A percentile compares a stretch with the other conserved stretches of the same genome.
Evolutionary conservation across 2,329 filamentous ascomycete species (phyloP).

Genomic region (Aspergillus sp.): DNA sequence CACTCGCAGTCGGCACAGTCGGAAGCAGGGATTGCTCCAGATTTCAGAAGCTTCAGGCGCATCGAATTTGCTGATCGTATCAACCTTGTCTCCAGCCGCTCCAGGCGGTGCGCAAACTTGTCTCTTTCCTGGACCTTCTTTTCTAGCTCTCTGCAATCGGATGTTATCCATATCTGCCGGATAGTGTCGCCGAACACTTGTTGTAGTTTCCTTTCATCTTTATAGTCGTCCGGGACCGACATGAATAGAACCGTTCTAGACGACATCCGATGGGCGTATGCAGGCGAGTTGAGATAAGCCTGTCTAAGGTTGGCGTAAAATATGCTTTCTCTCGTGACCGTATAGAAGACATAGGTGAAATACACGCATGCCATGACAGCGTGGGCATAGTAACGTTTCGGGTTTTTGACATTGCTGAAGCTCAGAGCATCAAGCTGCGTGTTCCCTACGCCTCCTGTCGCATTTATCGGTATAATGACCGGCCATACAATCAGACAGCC

Average conservation of each 20-base stretch:
- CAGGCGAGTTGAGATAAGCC: constrained; percentile 83
- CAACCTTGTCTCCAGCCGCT: constrained; percentile 83
- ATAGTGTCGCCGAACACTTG: constrained; percentile 81
- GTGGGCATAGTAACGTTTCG: constrained; percentile 77
- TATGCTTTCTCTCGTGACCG: constrained; percentile 83
- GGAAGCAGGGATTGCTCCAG: constrained; percentile 27
- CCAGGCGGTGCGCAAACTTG: constrained; percentile 75
- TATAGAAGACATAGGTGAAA: constrained; percentile 84
- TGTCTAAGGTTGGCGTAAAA: constrained; percentile 91
- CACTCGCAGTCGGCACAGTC: constrained; percentile 35
- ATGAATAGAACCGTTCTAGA: constrained; percentile 88
- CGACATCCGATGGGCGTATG: constrained; percentile 82
- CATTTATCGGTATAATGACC: constrained; percentile 83
- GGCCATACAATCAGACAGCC: constrained; percentile 87
- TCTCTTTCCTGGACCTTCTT: constrained; percentile 80
- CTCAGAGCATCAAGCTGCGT: constrained; percentile 75
- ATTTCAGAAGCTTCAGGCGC: constrained; percentile 63
- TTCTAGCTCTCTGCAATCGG: constrained; percentile 75
- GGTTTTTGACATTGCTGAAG: constrained; percentile 73
- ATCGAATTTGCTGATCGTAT: constrained; percentile 77
- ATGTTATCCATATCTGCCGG: constrained; percentile 81
- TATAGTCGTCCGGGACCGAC: constrained; percentile 77
- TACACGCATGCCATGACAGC: constrained; percentile 76
- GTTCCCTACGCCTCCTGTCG: constrained; percentile 73
- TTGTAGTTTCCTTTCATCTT: constrained; percentile 73